Evolutionary conservation across 768 basidiomycete species (phyloP).

Genomic region (Suillus discolor): DNA sequence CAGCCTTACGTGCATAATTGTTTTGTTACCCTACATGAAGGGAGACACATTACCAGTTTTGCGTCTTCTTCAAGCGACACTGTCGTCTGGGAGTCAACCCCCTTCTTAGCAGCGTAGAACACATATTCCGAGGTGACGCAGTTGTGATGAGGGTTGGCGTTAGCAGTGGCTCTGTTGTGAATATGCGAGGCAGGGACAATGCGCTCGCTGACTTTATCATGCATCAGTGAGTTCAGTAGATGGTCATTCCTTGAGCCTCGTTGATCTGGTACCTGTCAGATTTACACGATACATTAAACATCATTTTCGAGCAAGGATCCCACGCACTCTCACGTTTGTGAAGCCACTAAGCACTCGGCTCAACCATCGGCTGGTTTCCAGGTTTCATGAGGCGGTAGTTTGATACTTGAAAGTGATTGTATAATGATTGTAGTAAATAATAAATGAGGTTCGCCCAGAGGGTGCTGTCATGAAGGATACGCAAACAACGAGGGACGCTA

Average conservation of each 20-base stretch:
- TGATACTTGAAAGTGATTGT: too few relatives aligned
- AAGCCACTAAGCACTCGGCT: not conserved
- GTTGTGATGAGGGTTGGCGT: constrained; percentile 6
- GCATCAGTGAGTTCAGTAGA: constrained; percentile 1
- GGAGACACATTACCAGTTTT: not conserved
- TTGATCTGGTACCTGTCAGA: not conserved
- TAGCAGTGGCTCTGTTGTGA: constrained; percentile 4
- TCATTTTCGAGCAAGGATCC: too few relatives aligned
- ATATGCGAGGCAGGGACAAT: constrained; percentile 9
- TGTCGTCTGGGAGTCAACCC: constrained; percentile 5
- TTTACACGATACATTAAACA: not conserved
- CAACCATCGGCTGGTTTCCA: not conserved
- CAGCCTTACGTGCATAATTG: constrained; percentile 11
- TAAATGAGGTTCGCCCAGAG: too few relatives aligned
- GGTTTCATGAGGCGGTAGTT: not conserved
- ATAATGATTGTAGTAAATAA: too few relatives aligned
- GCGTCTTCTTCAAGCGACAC: too few relatives aligned
- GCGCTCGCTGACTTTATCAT: constrained; percentile 14
- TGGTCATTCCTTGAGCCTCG: too few relatives aligned
- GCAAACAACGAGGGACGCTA: too few relatives aligned
- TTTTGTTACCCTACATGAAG: constrained; percentile 7
- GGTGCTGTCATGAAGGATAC: too few relatives aligned
- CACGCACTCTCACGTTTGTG: not conserved
- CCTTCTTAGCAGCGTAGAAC: not conserved
- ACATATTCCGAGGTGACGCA: constrained; percentile 1